These are phyloP conservation scores for Tricholoma matsutake DNA, from an alignment of 768 basidiomycete species.

Conservation along the genomic window DNA sequence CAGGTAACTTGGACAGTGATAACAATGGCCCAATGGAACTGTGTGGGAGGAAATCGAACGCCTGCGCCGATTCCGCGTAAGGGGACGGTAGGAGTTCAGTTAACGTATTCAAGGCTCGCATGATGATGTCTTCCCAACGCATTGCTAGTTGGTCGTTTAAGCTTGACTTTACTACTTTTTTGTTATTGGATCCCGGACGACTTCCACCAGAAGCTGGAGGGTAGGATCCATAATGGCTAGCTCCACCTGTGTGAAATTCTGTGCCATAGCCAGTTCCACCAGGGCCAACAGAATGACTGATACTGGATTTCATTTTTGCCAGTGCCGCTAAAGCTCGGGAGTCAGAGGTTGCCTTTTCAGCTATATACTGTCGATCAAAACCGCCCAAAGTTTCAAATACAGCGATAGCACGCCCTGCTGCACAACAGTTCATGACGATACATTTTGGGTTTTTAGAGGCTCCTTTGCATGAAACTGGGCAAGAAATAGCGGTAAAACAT, in stretches of 20 bases:
- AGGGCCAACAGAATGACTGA: conserved; percentile 38
- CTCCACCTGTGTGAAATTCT: conserved; percentile 6
- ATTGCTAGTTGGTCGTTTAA: conserved; percentile 15
- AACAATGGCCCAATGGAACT: conserved; percentile 39
- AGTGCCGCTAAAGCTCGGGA: conserved; percentile 34
- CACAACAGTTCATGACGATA: conserved; percentile 39
- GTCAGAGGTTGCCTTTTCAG: conserved; percentile 37
- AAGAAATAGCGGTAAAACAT: conserved; percentile 39
- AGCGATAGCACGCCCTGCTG: conserved; percentile 46
- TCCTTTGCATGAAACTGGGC: conserved; percentile 42
- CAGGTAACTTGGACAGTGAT: conserved; percentile 43
- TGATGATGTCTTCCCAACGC: conserved; percentile 39
- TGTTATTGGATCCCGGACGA: background rate
- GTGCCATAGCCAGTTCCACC: conserved; percentile 51
- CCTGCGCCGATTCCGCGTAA: conserved; percentile 38
- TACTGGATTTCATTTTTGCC: conserved; percentile 19
- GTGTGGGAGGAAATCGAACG: conserved; percentile 51
- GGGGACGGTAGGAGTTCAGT: conserved; percentile 43
- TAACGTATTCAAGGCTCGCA: conserved; percentile 37
- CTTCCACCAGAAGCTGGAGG: background rate
- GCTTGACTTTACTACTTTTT: background rate
- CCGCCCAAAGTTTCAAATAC: conserved; percentile 47
- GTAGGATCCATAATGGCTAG: background rate
- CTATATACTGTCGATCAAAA: conserved; percentile 45
- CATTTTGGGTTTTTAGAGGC: conserved; percentile 30